Base-by-base conservation (phyloP, 371 early-diverging fungal genomes). In the Mucor piriformis region DNA sequence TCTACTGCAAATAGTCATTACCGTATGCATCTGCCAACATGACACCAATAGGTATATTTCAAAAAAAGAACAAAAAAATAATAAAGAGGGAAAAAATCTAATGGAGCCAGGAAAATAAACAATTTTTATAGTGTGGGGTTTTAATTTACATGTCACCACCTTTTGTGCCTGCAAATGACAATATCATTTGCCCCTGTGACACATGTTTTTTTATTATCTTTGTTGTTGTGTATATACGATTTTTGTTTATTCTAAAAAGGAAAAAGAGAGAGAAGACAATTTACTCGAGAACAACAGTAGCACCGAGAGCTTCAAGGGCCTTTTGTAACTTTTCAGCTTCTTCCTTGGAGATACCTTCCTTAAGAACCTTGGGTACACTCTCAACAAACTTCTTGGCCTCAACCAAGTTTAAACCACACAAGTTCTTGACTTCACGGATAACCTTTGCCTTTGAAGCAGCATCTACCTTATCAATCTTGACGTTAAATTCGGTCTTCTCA, bases 371-470 rank as follows among this genome's bases (percentile, higher is more conserved):
- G 69, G 98, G 98, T 55, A 90, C 96, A 57, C 91, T 83, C 76
- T 98, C 98, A 21, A 97, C 97, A 77, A 98, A 97, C 86, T 96
- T 97, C 88, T 98, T 98, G 67, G 98, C 98, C 77, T 96, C 97
- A 16, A 98, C 95, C 79, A 98, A 79, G 82, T 92, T 96, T 57
- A 93, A 86, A 56, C 95, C 93, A 23, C 96, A 95, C 67, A 97
- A 72, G 73, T 86, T 88, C 87, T 97, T 96, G 69, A 98, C 95
- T 82, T 98, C 98, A 76, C 95, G 89, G 67, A 98, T 98, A 57
- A 98, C 87, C 86, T 98, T 98, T 59, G 98, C 97, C 82, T 98
- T 98, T 63, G 92, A 74, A 37, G 91, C 90, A 32, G 96, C 91
- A 72, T 97, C 96, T 57, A 95, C 91, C 87, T 95, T 95, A 63